Evolutionary conservation across 176 grass and related monocot species (phyloP).

Genomic region (Saccharum spontaneum): DNA sequence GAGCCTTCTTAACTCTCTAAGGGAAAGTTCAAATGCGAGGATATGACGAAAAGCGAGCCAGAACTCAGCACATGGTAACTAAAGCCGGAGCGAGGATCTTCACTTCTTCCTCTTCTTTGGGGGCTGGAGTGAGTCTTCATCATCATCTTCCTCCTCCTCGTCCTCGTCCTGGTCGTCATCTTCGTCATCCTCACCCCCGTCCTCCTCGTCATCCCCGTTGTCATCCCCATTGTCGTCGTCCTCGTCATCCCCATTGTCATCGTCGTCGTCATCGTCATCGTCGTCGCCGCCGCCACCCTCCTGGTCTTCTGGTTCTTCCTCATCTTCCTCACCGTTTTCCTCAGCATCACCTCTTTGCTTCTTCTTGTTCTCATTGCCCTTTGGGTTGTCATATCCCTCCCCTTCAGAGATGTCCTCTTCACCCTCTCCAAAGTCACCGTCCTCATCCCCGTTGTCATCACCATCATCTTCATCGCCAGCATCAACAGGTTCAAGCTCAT

Average conservation of each 20-base stretch:
- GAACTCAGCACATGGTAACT: conserved; percentile 41
- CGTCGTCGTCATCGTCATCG: background rate
- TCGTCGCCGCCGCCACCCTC: conserved; percentile 29
- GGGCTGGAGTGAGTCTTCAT: conserved; percentile 71
- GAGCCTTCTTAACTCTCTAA: conserved; percentile 43
- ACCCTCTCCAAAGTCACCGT: conserved; percentile 52
- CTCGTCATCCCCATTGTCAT: background rate
- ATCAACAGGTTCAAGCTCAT: conserved; percentile 51
- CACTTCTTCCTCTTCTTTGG: conserved; percentile 90
- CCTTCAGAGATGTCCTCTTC: conserved; percentile 67
- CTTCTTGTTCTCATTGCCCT: conserved; percentile 49
- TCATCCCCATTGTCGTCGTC: background rate
- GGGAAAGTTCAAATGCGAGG: conserved; percentile 36
- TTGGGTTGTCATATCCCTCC: conserved; percentile 61
- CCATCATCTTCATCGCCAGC: conserved; percentile 52
- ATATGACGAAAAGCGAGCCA: conserved; percentile 23
- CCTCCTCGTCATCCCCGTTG: background rate
- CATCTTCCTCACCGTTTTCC: conserved; percentile 66
- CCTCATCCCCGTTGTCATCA: conserved; percentile 40
- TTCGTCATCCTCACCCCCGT: background rate
- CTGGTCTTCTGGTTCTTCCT: conserved; percentile 50
- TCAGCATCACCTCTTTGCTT: conserved; percentile 48
- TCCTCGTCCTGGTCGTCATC: background rate
- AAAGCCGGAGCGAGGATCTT: conserved; percentile 36
- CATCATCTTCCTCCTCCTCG: conserved; percentile 57